Evolutionary conservation across 2,329 filamentous ascomycete genomes (phyloP).

Genomic region (Colletotrichum abscissum): DNA sequence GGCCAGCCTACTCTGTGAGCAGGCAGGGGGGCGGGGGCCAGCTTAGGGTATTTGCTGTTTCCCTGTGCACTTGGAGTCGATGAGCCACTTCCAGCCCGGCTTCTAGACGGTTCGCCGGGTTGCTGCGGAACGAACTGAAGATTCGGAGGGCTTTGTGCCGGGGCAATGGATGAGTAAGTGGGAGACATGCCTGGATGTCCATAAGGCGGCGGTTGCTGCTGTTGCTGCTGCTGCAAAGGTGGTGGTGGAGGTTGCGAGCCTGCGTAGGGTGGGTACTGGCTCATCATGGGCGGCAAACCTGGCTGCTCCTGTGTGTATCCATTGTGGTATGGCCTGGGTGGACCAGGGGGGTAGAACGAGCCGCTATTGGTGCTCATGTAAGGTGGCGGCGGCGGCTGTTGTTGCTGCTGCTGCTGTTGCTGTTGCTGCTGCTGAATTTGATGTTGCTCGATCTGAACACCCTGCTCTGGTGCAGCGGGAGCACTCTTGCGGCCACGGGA

Average conservation of each 20-base stretch:
- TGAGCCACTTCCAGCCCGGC: conserved; percentile 35
- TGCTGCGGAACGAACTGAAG: conserved; percentile 35
- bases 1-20: conserved; percentile 60
- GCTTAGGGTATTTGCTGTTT: conserved; percentile 59
- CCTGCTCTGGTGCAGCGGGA: conserved; percentile 19
- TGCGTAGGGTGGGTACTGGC: conserved; percentile 20
- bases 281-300: conserved; percentile 28
- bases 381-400: conserved; percentile 26
- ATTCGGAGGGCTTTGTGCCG: conserved; percentile 30
- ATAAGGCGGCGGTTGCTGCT: conserved; percentile 8
- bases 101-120: conserved; percentile 23
- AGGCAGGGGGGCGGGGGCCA: conserved; percentile 68
- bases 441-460: conserved; percentile 17
- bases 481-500: conserved; percentile 29
- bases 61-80: conserved; percentile 33
- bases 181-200: conserved; percentile 31
- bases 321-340: conserved; percentile 33
- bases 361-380: conserved; percentile 32
- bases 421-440: conserved; percentile 26
- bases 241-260: conserved; percentile 13
- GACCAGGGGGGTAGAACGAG: conserved; percentile 32
- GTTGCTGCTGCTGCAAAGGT: background rate
- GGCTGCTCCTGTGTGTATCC: conserved; percentile 30
- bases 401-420: conserved; percentile 26
- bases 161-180: conserved; percentile 33